Evolutionary conservation across 163 green algal species (phyloP).

Genomic region (Prototheca wickerhamii): DNA sequence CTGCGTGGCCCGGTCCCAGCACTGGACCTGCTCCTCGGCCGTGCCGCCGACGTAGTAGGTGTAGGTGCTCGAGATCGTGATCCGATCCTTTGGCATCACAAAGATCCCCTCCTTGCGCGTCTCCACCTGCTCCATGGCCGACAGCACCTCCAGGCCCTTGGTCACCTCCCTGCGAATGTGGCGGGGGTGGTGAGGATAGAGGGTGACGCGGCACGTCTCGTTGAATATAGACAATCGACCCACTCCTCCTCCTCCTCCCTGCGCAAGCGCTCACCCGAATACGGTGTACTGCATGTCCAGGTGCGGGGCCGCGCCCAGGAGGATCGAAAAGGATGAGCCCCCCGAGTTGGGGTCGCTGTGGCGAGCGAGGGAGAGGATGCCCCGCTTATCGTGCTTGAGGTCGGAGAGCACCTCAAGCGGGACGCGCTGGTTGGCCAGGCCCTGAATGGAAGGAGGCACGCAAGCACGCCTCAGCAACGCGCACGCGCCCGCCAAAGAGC

Average conservation of each 20-base stretch:
- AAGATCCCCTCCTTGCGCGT: conserved; percentile 87
- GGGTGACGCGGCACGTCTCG: background rate
- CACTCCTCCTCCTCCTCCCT: background rate
- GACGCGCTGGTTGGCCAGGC: conserved; percentile 55
- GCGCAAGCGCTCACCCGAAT: conserved; percentile 13
- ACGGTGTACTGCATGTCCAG: conserved; percentile 82
- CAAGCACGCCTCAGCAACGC: too few relatives aligned
- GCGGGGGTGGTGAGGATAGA: background rate
- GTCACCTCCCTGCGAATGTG: conserved; percentile 48
- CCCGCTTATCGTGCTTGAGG: conserved; percentile 63
- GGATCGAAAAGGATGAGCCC: conserved; percentile 80
- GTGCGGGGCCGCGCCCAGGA: conserved; percentile 77
- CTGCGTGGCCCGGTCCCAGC: background rate
- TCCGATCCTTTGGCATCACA: conserved; percentile 75
- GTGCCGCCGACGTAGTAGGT: conserved; percentile 8
- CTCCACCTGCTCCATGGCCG: conserved; percentile 63
- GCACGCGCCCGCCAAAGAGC: too few relatives aligned
- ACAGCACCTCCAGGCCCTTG: conserved; percentile 63
- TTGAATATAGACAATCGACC: background rate
- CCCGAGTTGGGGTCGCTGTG: conserved; percentile 77
- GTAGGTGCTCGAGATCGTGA: conserved; percentile 71
- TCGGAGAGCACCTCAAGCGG: conserved; percentile 65
- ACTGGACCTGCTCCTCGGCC: background rate
- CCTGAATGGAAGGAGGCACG: conserved; percentile 24
- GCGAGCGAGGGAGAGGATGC: conserved; percentile 69